Conservation (phyloP, 2,329 filamentous ascomycete species). For the Calonectria pseudoreteaudii region DNA sequence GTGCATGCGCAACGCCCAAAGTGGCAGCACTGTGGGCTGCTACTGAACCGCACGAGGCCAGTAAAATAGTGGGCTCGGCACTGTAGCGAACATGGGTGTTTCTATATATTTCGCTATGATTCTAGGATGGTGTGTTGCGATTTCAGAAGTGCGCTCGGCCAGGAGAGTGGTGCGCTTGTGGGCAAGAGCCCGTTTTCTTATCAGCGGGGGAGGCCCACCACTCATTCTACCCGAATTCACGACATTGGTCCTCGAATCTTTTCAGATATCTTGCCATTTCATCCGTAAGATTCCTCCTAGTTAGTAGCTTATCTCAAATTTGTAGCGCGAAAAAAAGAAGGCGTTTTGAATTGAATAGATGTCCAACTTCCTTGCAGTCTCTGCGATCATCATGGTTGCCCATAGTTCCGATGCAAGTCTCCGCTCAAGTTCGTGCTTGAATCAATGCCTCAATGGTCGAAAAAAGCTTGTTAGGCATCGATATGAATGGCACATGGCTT, state of each 20-base stretch:
- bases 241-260: background rate
- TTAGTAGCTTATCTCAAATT: background rate
- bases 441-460: background rate
- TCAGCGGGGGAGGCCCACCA: background rate
- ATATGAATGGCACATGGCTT: constrained; percentile 4
- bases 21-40: background rate
- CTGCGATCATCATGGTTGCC: background rate
- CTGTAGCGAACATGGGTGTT: background rate
- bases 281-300: background rate
- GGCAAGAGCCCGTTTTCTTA: background rate
- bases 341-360: background rate
- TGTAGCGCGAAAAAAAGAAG: background rate
- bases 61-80: background rate
- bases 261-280: background rate
- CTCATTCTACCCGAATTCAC: background rate
- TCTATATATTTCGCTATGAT: background rate
- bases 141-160: background rate
- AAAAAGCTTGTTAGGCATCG: background rate
- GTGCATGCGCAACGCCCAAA: background rate
- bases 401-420: background rate
- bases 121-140: background rate
- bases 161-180: background rate
- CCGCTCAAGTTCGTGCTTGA: background rate
- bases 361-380: background rate
- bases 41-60: background rate